Conservation (phyloP, 495 filamentous ascomycete species). For the Aspergillus diversus region DNA sequence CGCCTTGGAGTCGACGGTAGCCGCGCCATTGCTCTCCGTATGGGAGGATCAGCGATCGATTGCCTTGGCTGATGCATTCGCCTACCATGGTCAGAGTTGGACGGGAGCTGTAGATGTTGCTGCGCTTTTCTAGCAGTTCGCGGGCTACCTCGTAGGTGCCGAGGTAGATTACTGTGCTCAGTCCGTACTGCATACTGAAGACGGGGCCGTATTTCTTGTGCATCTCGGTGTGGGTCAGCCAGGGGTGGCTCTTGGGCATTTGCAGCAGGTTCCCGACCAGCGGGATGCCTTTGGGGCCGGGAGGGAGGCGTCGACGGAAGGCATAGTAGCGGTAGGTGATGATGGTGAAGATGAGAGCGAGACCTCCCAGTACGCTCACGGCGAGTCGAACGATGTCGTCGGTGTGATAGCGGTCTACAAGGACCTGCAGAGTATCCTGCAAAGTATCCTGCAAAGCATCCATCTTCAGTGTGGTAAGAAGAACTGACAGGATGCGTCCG, state of each 20-base stretch:
- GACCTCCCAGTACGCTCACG: background rate
- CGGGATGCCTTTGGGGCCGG: constrained; percentile 44
- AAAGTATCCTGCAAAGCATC: background rate
- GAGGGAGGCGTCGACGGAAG: constrained; percentile 11
- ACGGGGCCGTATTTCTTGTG: constrained; percentile 61
- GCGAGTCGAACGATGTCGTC: constrained; percentile 1
- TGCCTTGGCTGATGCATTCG: constrained; percentile 13
- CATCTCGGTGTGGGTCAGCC: constrained; percentile 63
- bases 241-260: constrained; percentile 52
- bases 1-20: constrained; percentile 30
- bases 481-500: background rate
- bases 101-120: constrained; percentile 61
- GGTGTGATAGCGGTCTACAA: background rate
- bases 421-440: background rate
- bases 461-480: background rate
- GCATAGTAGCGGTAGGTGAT: background rate
- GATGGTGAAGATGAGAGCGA: background rate
- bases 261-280: constrained; percentile 63
- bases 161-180: constrained; percentile 60
- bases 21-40: constrained; percentile 43
- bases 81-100: constrained; percentile 39
- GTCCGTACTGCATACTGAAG: constrained; percentile 57
- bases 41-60: constrained; percentile 46
- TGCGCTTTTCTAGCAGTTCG: constrained; percentile 58
- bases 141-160: constrained; percentile 55